Evolutionary conservation across 2,329 filamentous ascomycete genomes (phyloP).

Genomic region (Aspergillus flavus): DNA sequence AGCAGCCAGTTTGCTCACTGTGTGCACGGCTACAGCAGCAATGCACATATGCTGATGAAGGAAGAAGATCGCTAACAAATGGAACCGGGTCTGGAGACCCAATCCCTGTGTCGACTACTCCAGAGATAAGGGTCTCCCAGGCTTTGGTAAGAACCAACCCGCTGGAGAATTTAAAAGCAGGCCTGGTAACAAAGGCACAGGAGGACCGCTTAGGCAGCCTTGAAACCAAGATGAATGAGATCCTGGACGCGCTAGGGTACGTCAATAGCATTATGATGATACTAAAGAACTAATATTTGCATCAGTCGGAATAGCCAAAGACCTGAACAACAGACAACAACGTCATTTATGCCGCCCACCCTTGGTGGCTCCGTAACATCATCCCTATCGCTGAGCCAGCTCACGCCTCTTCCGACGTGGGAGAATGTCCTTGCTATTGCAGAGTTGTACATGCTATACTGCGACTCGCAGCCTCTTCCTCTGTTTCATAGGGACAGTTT

Average conservation of each 20-base stretch:
- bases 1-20: conserved; percentile 53
- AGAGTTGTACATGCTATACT: conserved; percentile 51
- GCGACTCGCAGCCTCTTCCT: conserved; percentile 54
- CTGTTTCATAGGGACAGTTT: conserved; percentile 50
- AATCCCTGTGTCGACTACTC: conserved; percentile 12
- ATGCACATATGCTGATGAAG: conserved; percentile 48
- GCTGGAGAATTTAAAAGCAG: background rate
- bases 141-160: conserved; percentile 21
- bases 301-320: conserved; percentile 18
- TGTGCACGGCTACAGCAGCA: conserved; percentile 52
- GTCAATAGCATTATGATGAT: conserved; percentile 8
- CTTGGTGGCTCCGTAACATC: conserved; percentile 10
- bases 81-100: conserved; percentile 15
- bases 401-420: conserved; percentile 39
- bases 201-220: conserved; percentile 37
- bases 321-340: conserved; percentile 13
- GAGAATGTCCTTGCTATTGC: conserved; percentile 43
- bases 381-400: conserved; percentile 18
- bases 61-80: conserved; percentile 25
- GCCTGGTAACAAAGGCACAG: conserved; percentile 16
- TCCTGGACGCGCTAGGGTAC: conserved; percentile 41
- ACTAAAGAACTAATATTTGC: background rate
- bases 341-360: conserved; percentile 13
- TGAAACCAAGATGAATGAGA: conserved; percentile 36
- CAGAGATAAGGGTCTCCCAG: conserved; percentile 18